Conservation (phyloP, 345 rosid genomes). For the Jatropha curcas region DNA sequence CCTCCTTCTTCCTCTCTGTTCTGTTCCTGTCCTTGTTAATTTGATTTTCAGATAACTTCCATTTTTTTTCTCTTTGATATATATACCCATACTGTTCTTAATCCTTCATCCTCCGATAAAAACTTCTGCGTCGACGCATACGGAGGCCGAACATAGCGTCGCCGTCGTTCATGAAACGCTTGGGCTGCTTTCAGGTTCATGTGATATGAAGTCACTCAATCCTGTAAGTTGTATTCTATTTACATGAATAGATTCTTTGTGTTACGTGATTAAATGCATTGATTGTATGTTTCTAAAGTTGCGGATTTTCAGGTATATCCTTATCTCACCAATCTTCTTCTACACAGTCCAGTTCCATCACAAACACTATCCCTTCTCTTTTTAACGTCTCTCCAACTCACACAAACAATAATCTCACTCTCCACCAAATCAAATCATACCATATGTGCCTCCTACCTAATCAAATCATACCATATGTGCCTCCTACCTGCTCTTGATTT, state of each 20-base stretch:
- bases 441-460: too few species aligned
- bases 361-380: too few species aligned
- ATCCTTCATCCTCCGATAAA: neutral
- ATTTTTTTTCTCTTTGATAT: too few species aligned
- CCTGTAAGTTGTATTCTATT: conserved; percentile 10
- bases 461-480: too few species aligned
- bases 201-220: conserved; percentile 10
- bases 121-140: neutral
- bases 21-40: neutral
- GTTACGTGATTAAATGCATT: neutral
- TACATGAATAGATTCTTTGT: neutral
- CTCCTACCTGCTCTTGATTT: too few species aligned
- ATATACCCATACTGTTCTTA: too few species aligned
- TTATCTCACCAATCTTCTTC: too few species aligned
- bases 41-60: neutral
- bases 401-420: too few species aligned
- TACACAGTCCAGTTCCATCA: too few species aligned
- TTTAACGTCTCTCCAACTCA: too few species aligned
- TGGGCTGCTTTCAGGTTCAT: neutral
- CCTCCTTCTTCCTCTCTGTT: neutral
- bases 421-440: too few species aligned
- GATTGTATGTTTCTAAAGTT: neutral
- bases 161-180: neutral
- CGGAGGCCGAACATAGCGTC: neutral
- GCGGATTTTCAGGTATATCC: neutral